Evolutionary conservation across 179 eudicot species (phyloP).

Genomic region (Corrigiola litoralis): DNA sequence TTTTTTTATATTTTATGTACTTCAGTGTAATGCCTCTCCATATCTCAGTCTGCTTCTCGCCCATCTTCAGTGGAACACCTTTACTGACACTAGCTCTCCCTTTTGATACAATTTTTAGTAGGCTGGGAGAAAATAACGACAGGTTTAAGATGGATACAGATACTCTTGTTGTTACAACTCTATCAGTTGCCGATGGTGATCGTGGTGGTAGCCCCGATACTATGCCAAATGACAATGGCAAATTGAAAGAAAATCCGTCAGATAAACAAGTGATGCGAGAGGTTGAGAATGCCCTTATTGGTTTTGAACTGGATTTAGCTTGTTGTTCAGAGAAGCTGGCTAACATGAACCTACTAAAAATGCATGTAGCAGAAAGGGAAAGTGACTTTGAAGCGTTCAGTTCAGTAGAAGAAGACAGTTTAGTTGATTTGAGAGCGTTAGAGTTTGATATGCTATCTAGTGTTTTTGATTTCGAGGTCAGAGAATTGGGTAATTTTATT

Average conservation of each 20-base stretch:
- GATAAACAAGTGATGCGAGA: slow-evolving; percentile 36
- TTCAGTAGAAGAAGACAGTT: slow-evolving; percentile 30
- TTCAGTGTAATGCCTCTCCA: too few relatives aligned
- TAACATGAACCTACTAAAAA: slow-evolving; percentile 68
- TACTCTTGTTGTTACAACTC: slow-evolving; percentile 27
- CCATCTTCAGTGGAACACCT: too few relatives aligned
- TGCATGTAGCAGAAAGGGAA: slow-evolving; percentile 79
- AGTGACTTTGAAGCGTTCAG: slow-evolving; percentile 68
- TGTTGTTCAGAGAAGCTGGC: slow-evolving; percentile 68
- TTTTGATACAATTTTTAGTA: background rate
- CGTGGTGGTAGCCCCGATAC: slow-evolving; percentile 36
- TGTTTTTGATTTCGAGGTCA: slow-evolving; percentile 64
- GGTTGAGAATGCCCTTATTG: slow-evolving; percentile 38
- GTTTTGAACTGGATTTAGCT: slow-evolving; percentile 64
- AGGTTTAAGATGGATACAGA: slow-evolving; percentile 43
- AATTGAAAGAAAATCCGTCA: slow-evolving; percentile 32
- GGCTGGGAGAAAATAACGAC: slow-evolving; percentile 5
- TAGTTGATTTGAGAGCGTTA: slow-evolving; percentile 45
- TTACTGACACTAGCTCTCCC: background rate
- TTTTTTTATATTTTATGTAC: too few relatives aligned
- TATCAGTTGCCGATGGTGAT: slow-evolving; percentile 35
- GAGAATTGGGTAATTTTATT: slow-evolving; percentile 43
- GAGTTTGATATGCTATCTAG: slow-evolving; percentile 72
- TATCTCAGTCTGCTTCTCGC: too few relatives aligned
- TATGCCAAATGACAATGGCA: slow-evolving; percentile 27